phyloP scores from a whole-genome alignment of 2,329 filamentous ascomycete species.

The Aspergillus sp. region DNA sequence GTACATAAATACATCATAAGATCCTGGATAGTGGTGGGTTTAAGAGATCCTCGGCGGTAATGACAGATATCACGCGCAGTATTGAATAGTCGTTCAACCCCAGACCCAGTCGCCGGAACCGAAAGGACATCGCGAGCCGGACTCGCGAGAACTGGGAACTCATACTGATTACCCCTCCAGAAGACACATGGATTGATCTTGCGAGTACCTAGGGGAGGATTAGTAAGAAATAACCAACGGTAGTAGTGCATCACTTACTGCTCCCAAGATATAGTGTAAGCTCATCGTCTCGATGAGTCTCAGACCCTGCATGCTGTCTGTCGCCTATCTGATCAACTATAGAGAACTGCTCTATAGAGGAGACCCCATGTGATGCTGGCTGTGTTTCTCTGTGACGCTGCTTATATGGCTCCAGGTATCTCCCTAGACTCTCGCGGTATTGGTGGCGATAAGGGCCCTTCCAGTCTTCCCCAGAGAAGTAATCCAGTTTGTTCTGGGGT shows the following conservation, averaged over 20 bases:
- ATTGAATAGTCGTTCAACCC: no score
- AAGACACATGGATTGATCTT: background rate
- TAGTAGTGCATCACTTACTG: background rate
- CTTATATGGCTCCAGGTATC: background rate
- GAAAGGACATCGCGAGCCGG: background rate
- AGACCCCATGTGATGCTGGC: background rate
- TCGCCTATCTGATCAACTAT: background rate
- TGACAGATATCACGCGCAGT: no score
- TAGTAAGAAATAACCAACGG: background rate
- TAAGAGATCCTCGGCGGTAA: no score
- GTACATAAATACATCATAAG: no score
- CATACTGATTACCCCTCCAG: background rate
- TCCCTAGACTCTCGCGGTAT: background rate
- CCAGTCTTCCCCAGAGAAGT: constrained; percentile 8
- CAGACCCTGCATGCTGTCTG: background rate
- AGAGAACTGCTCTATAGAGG: background rate
- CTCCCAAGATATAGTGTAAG: background rate
- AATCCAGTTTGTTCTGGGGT: constrained; percentile 12
- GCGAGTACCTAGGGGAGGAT: background rate
- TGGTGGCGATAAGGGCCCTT: background rate
- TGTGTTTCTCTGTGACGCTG: background rate
- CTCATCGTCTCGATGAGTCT: background rate
- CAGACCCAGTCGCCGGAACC: background rate
- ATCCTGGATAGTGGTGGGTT: no score
- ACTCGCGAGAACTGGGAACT: background rate